Conservation (phyloP, 208 protist genomes). For the Wallacemonas collosoma region DNA sequence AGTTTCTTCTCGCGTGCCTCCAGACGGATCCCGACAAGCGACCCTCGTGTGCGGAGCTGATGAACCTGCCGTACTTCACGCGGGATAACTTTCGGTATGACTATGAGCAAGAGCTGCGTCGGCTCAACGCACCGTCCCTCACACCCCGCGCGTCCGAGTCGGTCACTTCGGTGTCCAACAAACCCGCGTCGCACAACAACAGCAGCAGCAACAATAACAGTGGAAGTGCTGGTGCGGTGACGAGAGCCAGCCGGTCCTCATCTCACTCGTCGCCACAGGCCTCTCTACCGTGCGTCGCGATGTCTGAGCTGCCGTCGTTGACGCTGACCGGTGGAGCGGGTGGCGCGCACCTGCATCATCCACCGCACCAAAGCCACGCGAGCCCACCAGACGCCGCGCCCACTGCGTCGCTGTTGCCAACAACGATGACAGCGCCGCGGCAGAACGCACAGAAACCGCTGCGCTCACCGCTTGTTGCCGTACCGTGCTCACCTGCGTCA, state of each 20-base stretch:
- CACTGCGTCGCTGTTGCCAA: too few relatives aligned
- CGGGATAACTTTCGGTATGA: slow-evolving; percentile 70
- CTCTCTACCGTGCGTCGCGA: not conserved
- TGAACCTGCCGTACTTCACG: slow-evolving; percentile 87
- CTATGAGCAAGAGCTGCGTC: slow-evolving; percentile 85
- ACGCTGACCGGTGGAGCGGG: not conserved
- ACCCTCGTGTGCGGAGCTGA: slow-evolving; percentile 72
- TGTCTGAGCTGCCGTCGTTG: slow-evolving; percentile 1
- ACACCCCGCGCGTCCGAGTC: not conserved
- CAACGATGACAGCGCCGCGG: too few relatives aligned
- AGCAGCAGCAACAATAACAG: not conserved
- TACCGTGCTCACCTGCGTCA: too few relatives aligned
- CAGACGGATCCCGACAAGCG: slow-evolving; percentile 81
- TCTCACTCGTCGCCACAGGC: not conserved
- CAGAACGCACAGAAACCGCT: too few relatives aligned
- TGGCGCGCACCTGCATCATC: not conserved
- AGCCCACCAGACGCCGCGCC: too few relatives aligned
- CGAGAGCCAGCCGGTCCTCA: too few relatives aligned
- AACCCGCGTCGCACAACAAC: not conserved
- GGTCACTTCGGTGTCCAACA: not conserved
- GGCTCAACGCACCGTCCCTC: slow-evolving; percentile 32
- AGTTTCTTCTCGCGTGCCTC: slow-evolving; percentile 82
- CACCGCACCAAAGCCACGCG: not conserved
- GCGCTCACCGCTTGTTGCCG: too few relatives aligned
- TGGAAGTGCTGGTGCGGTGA: too few relatives aligned